phyloP scores from a whole-genome alignment of 2,329 filamentous ascomycete genomes.

The Chalaropsis thielavioides region DNA sequence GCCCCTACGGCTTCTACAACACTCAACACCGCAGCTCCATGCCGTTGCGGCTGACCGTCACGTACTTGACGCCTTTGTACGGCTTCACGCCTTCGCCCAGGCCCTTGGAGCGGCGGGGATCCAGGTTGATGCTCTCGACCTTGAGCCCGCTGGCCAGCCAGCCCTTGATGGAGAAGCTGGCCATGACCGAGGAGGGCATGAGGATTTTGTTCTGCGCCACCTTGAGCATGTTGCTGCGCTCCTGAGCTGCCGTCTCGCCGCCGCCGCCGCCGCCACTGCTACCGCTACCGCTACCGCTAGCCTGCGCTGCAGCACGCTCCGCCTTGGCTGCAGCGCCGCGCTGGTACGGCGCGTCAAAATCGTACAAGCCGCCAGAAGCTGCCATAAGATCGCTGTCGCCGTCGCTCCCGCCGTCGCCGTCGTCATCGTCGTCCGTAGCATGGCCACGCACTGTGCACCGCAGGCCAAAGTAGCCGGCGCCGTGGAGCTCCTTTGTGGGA shows the following conservation, averaged over 20 bases:
- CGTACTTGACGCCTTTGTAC: constrained; percentile 96
- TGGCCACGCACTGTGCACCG: constrained; percentile 66
- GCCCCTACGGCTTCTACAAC: too few species aligned
- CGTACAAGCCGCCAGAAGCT: constrained; percentile 10
- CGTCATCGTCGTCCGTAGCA: constrained; percentile 34
- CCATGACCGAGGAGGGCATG: constrained; percentile 65
- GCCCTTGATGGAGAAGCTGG: constrained; percentile 57
- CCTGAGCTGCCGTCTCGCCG: constrained; percentile 17
- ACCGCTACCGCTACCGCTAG: background rate
- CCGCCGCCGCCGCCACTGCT: background rate
- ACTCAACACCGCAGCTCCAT: constrained; percentile 46
- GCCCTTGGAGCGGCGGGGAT: constrained; percentile 69
- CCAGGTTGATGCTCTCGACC: constrained; percentile 52
- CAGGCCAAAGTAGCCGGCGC: constrained; percentile 55
- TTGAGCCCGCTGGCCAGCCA: constrained; percentile 54
- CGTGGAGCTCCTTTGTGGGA: constrained; percentile 57
- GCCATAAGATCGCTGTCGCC: background rate
- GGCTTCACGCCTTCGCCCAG: constrained; percentile 79
- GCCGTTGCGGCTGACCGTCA: constrained; percentile 58
- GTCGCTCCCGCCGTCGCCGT: constrained; percentile 28
- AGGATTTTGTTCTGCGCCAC: constrained; percentile 56
- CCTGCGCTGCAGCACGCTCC: constrained; percentile 22
- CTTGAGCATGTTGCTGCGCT: constrained; percentile 41
- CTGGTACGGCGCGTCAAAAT: constrained; percentile 15
- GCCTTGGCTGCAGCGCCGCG: background rate